A percentile compares a stretch with the other conserved stretches of the same genome.
These are phyloP conservation scores for Plantago ovata DNA, from an alignment of 257 asterid genomes.

Conservation along the genomic window DNA sequence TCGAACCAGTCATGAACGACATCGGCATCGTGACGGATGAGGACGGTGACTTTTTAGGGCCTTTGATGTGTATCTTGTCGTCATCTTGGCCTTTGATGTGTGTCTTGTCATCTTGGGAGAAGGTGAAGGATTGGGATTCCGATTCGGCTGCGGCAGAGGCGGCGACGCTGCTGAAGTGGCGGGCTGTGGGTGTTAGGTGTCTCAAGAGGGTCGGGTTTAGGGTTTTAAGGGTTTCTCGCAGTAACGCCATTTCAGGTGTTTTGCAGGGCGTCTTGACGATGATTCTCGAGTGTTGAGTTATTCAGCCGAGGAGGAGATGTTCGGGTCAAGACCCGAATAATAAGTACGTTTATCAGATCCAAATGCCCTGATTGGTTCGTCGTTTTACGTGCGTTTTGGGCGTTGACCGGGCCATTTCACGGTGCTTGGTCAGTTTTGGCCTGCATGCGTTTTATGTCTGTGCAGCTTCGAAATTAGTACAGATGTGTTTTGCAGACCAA, in stretches of 20 bases:
- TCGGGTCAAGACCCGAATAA: not conserved
- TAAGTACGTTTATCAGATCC: not conserved
- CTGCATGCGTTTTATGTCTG: too few species aligned
- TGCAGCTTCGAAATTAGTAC: too few species aligned
- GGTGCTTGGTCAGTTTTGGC: too few species aligned
- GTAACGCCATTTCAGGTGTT: constrained; percentile 47
- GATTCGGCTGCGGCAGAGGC: constrained; percentile 40
- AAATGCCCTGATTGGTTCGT: too few species aligned
- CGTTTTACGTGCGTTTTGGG: too few species aligned
- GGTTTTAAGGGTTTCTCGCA: constrained; percentile 43
- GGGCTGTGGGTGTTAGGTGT: constrained; percentile 24
- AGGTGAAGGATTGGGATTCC: constrained; percentile 45
- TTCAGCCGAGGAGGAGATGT: not conserved
- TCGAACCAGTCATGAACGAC: constrained; percentile 93
- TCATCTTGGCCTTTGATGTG: constrained; percentile 20
- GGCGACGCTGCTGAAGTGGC: constrained; percentile 32
- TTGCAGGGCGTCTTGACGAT: not conserved
- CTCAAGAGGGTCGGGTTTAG: constrained; percentile 27
- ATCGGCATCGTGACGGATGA: constrained; percentile 76
- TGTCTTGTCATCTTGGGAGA: constrained; percentile 28
- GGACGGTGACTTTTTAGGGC: constrained; percentile 27
- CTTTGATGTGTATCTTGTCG: constrained; percentile 42
- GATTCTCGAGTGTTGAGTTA: not conserved
- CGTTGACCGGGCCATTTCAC: too few species aligned
- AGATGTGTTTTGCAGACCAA: too few species aligned